Percentiles rank a stretch among this genome's conserved stretches.
Evolutionary conservation across 1,139 yeast genomes (phyloP).

Genomic region (Scheffersomyces cryptocercus): DNA sequence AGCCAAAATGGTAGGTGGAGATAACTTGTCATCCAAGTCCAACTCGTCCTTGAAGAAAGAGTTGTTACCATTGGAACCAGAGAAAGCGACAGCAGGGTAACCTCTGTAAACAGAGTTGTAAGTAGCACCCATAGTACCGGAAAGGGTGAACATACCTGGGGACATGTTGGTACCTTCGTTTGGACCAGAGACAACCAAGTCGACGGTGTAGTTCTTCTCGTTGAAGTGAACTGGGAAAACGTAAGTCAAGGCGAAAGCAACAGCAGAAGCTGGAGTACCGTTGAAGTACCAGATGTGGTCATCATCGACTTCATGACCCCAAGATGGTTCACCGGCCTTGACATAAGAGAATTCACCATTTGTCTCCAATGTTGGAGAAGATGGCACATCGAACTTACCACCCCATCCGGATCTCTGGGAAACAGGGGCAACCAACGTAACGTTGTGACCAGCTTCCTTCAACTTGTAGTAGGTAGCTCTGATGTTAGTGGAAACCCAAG

Average conservation of each 20-base stretch:
- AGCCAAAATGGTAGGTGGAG: constrained; percentile 45
- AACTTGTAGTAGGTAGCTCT: constrained; percentile 59
- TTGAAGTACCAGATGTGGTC: constrained; percentile 50
- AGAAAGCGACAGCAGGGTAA: constrained; percentile 45
- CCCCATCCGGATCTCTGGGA: constrained; percentile 62
- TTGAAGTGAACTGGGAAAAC: constrained; percentile 39
- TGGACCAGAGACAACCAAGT: constrained; percentile 49
- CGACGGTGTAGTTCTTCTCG: constrained; percentile 29
- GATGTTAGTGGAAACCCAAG: constrained; percentile 60
- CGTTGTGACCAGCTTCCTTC: constrained; percentile 56
- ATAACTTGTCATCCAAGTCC: constrained; percentile 30
- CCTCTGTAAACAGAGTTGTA: constrained; percentile 45
- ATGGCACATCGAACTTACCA: constrained; percentile 53
- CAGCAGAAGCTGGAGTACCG: constrained; percentile 49
- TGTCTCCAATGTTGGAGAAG: constrained; percentile 37
- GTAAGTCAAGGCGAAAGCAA: constrained; percentile 44
- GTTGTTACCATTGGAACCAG: constrained; percentile 46
- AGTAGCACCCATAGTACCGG: constrained; percentile 51
- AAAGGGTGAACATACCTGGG: constrained; percentile 40
- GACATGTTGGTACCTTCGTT: constrained; percentile 48
- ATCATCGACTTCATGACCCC: constrained; percentile 48
- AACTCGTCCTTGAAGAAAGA: constrained; percentile 42
- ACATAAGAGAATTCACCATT: constrained; percentile 46
- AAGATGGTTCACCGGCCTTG: constrained; percentile 45
- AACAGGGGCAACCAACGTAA: constrained; percentile 57